Conservation (phyloP, 2,329 filamentous ascomycete genomes). For the Hymenoscyphus linearis region DNA sequence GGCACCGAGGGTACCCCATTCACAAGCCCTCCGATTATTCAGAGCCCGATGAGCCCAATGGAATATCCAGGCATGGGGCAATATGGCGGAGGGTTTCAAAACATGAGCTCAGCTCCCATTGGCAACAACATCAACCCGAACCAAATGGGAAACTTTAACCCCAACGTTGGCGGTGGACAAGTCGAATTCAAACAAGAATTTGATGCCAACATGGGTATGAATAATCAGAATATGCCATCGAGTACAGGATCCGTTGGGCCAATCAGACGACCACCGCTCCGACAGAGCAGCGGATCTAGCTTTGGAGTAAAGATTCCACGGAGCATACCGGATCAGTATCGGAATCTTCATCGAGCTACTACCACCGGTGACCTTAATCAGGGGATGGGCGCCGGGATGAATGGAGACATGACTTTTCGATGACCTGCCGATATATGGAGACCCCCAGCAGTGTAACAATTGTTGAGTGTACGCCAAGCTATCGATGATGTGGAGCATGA, state of each 20-base stretch:
- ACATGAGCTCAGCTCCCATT: constrained; percentile 17
- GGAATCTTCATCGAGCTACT: constrained; percentile 20
- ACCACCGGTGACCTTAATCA: constrained; percentile 14
- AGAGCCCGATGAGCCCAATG: constrained; percentile 23
- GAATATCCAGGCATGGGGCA: constrained; percentile 23
- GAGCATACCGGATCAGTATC: constrained; percentile 25
- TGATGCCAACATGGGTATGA: constrained; percentile 9
- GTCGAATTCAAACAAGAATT: constrained; percentile 24
- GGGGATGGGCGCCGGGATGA: constrained; percentile 5
- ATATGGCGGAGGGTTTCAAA: constrained; percentile 21
- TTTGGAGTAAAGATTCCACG: constrained; percentile 24
- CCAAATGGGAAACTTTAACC: constrained; percentile 17
- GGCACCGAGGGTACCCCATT: constrained; percentile 20
- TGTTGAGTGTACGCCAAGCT: constrained; percentile 1
- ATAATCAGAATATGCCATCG: constrained; percentile 10
- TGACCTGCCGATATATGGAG: not conserved
- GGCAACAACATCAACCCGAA: constrained; percentile 11
- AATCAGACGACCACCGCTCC: constrained; percentile 22
- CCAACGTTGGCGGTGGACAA: constrained; percentile 17
- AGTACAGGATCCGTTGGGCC: constrained; percentile 11
- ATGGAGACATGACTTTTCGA: constrained; percentile 14
- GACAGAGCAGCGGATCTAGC: constrained; percentile 21
- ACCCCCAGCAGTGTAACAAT: not conserved
- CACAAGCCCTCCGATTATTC: constrained; percentile 23
- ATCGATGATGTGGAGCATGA: not conserved